Conservation (phyloP, 2,329 filamentous ascomycete genomes). For the Tolypocladium nubicola region DNA sequence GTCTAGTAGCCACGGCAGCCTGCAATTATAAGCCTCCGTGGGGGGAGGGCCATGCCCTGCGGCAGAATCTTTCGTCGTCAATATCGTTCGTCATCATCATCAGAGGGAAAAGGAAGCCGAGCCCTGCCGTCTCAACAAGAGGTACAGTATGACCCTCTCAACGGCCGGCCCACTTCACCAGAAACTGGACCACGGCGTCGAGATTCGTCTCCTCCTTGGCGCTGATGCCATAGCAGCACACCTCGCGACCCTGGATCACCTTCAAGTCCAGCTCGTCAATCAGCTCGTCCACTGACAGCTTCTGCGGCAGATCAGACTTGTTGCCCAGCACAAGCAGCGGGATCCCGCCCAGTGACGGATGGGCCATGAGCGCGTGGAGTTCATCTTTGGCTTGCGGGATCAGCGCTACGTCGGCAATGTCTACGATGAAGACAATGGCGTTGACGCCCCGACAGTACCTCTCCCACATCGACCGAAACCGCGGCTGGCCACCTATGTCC, state of each 20-base stretch:
- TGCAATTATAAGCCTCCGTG: neutral
- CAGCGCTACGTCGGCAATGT: slow-evolving; percentile 76
- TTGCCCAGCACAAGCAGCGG: slow-evolving; percentile 91
- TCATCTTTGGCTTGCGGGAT: slow-evolving; percentile 84
- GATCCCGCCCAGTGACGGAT: slow-evolving; percentile 77
- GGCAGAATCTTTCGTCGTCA: slow-evolving; percentile 2
- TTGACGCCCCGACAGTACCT: slow-evolving; percentile 95
- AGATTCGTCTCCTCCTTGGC: slow-evolving; percentile 98
- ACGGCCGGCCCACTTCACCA: slow-evolving; percentile 79
- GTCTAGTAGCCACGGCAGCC: neutral
- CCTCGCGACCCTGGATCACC: slow-evolving; percentile 80
- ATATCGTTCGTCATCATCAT: slow-evolving; percentile 6
- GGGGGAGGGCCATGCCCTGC: neutral
- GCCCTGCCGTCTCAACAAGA: neutral
- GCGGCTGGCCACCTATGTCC: slow-evolving; percentile 94
- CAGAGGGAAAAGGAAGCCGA: slow-evolving; percentile 1
- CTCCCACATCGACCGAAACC: slow-evolving; percentile 99
- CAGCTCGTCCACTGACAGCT: slow-evolving; percentile 85
- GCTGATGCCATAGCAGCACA: slow-evolving; percentile 97
- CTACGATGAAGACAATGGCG: slow-evolving; percentile 96
- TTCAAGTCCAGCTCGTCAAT: slow-evolving; percentile 90
- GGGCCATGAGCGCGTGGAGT: slow-evolving; percentile 78
- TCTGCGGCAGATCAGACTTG: slow-evolving; percentile 90
- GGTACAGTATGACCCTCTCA: slow-evolving; percentile 27
- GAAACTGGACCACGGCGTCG: slow-evolving; percentile 91